Conservation (phyloP, 2,329 filamentous ascomycete species). For the Madurella mycetomatis region DNA sequence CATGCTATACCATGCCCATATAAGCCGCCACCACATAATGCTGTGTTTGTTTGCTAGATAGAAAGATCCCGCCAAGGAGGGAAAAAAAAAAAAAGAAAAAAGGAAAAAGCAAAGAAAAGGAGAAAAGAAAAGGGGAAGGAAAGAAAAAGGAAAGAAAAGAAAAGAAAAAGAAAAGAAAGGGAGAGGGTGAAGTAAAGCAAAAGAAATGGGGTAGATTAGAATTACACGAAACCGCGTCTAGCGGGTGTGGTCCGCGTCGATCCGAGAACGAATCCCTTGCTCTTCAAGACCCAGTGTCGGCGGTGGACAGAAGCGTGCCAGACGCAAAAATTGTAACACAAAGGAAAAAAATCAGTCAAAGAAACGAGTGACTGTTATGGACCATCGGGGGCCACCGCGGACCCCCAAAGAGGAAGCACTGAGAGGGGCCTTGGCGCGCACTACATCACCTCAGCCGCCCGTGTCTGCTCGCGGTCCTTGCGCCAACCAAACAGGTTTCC, state of each 20-base stretch:
- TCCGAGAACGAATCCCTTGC: background rate
- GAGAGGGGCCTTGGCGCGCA: constrained; percentile 25
- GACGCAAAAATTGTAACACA: constrained; percentile 3
- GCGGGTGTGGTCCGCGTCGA: too few relatives aligned
- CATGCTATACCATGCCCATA: constrained; percentile 11
- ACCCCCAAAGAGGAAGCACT: constrained; percentile 2
- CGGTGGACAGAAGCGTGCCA: constrained; percentile 3
- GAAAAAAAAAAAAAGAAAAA: constrained; percentile 1
- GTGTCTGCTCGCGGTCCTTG: constrained; percentile 33
- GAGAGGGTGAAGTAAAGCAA: background rate
- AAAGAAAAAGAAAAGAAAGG: background rate
- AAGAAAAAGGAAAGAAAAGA: background rate
- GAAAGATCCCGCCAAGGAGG: background rate
- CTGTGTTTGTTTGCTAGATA: background rate
- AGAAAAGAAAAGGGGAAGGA: background rate
- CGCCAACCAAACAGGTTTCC: constrained; percentile 44
- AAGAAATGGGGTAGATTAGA: constrained; percentile 6
- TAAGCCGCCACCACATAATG: constrained; percentile 4
- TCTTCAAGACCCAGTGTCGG: background rate
- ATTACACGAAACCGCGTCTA: constrained; percentile 1
- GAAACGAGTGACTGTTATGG: background rate
- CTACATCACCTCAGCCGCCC: constrained; percentile 32
- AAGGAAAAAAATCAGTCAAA: constrained; percentile 6
- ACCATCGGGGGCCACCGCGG: background rate
- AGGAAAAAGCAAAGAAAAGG: background rate